Evolutionary conservation across 352 stramenopile genomes (phyloP), one percentile per base, ranked within the genome.

Genomic region (Pythium scleroteichum): DNA sequence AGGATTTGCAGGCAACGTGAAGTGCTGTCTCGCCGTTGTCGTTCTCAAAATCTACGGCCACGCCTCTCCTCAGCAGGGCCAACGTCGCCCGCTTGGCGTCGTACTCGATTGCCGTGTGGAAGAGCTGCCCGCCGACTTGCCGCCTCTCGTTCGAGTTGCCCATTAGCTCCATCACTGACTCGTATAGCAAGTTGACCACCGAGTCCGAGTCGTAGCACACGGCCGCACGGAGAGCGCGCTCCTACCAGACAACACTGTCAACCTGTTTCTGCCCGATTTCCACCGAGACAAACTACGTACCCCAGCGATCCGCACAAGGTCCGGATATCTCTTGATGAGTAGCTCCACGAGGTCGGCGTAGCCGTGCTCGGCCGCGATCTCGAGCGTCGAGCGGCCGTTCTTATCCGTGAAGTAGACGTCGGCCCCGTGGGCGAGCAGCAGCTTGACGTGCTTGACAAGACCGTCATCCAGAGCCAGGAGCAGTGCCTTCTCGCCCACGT

Each of bases 361-460:
- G n/a, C 76, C 73, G 46, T 75, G 62, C 22, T 78, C 66, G 2
- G 66, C 66, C 0, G 76, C 73, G 49, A 85, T 72, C 32, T 82
- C 66, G 35, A 80, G 74, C 16, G 53, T 50, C 42, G 63, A 69
- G 47, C 71, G 66, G 8, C 66, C 66, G 26, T 68, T 68, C 16
- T 54, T 47, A 42, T 85, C 72, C 7, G 26, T 14, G 9, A 52
- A 47, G 44, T 54, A 64, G 16, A 51, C 33, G 20, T 85, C 71
- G 12, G 71, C 76, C 13, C 68, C 71, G 33, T 75, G 48, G 0
- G 42, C 59, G 3, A 80, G 27, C 42, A 85, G 69, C n/a, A 78
- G 68, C 59, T 79, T 59, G 17, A 82, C 71, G 59, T 85, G 73
- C 35, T 75, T 72, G 62, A 68, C 71, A 41, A 85, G 73, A 24